Evolutionary conservation across 495 filamentous ascomycete species (phyloP).

Genomic region (Collariella sp.): DNA sequence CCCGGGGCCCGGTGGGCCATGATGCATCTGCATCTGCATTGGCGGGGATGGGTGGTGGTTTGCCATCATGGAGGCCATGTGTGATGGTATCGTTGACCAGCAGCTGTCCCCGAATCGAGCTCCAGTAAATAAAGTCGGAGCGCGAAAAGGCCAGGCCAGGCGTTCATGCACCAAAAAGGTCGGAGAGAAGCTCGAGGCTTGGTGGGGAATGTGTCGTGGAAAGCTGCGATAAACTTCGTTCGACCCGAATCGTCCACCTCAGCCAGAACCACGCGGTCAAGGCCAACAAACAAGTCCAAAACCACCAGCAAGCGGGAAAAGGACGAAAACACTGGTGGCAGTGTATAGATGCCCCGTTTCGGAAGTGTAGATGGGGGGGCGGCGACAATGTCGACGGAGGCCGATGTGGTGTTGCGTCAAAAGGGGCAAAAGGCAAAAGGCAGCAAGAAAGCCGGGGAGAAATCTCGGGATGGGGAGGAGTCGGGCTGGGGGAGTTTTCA

Average conservation of each 20-base stretch:
- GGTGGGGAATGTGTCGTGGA: not conserved
- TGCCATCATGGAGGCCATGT: conserved; percentile 34
- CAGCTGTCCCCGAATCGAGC: not conserved
- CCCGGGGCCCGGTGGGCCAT: conserved; percentile 41
- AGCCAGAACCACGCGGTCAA: too few species aligned
- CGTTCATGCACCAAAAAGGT: not conserved
- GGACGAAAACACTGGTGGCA: not conserved
- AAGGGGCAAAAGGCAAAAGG: conserved; percentile 9
- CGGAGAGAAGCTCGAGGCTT: not conserved
- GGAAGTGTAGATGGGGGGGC: not conserved
- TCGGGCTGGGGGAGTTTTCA: conserved; percentile 20
- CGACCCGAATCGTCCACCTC: not conserved
- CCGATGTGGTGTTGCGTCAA: not conserved
- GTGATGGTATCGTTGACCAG: not conserved
- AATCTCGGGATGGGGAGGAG: conserved; percentile 26
- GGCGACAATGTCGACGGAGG: not conserved
- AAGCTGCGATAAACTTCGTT: not conserved
- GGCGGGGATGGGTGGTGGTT: conserved; percentile 50
- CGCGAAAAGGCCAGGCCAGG: not conserved
- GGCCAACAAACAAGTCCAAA: not conserved
- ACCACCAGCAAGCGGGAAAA: not conserved
- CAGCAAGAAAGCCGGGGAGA: conserved; percentile 20
- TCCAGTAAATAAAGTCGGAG: not conserved
- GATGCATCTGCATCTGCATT: conserved; percentile 51
- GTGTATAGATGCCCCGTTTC: not conserved